phyloP scores from a whole-genome alignment of 371 early-diverging fungal species.

The Funneliformis caledonium region DNA sequence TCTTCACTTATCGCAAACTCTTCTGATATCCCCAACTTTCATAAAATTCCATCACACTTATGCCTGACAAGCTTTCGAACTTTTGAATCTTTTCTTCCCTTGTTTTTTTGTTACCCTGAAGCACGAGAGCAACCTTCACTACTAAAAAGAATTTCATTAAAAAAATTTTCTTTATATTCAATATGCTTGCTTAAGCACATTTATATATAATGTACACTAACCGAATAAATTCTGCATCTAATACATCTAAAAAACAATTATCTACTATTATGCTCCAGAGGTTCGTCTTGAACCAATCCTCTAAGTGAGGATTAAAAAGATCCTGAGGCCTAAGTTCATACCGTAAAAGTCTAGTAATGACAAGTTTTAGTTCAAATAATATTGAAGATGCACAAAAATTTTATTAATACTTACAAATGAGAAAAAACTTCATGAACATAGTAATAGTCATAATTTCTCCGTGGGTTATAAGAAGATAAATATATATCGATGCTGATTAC shows the following conservation, averaged over 20 bases:
- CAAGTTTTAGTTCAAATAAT: no score
- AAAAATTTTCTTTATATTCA: neutral
- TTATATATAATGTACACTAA: no score
- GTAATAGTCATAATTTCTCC: conserved; percentile 29
- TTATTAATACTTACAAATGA: conserved; percentile 13
- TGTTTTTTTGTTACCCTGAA: conserved; percentile 29
- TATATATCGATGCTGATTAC: conserved; percentile 9
- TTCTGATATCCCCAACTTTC: conserved; percentile 31
- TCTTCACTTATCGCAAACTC: conserved; percentile 39
- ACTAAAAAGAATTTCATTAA: neutral
- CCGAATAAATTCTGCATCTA: conserved; percentile 32
- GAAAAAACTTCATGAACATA: conserved; percentile 35
- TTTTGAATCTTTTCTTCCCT: conserved; percentile 29
- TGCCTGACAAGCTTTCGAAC: conserved; percentile 21
- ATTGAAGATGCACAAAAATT: no score
- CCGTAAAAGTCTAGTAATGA: conserved; percentile 22
- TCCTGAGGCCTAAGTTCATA: conserved; percentile 33
- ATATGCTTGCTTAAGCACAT: no score
- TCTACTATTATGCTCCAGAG: conserved; percentile 36
- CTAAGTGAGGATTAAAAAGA: conserved; percentile 32
- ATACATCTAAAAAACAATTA: conserved; percentile 32
- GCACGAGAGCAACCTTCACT: conserved; percentile 40
- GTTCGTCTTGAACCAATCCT: conserved; percentile 28
- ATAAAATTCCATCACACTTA: conserved; percentile 38
- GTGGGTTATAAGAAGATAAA: conserved; percentile 36